These are phyloP conservation scores for Calycina marina DNA, from an alignment of 2,329 filamentous ascomycete genomes.

Conservation along the genomic window DNA sequence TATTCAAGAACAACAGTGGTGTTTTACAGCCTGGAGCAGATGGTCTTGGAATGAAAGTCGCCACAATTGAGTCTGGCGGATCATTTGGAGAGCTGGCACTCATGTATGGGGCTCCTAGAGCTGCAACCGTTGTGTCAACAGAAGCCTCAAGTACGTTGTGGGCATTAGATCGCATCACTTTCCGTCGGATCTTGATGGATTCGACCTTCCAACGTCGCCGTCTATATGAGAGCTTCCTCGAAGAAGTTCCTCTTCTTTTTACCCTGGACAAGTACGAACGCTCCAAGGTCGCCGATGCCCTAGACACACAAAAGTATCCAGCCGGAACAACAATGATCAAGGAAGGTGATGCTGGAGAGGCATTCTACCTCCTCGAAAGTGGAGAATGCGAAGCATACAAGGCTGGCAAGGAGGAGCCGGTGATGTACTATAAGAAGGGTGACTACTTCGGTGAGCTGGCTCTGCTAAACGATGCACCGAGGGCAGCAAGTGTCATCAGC, in stretches of 20 bases:
- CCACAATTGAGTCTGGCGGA: conserved; percentile 69
- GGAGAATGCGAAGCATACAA: conserved; percentile 83
- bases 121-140: conserved; percentile 79
- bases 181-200: conserved; percentile 96
- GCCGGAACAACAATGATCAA: conserved; percentile 71
- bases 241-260: conserved; percentile 77
- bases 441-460: conserved; percentile 97
- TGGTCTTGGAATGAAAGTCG: conserved; percentile 72
- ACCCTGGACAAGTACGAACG: conserved; percentile 83
- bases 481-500: conserved; percentile 77
- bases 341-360: conserved; percentile 81
- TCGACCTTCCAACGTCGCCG: conserved; percentile 89
- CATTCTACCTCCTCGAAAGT: conserved; percentile 80
- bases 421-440: conserved; percentile 76
- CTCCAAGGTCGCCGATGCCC: conserved; percentile 90
- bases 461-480: conserved; percentile 80
- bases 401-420: conserved; percentile 49
- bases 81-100: conserved; percentile 94
- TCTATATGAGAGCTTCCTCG: conserved; percentile 94
- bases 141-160: conserved; percentile 71
- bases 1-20: conserved; percentile 73
- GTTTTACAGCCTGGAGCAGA: conserved; percentile 64
- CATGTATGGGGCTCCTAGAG: conserved; percentile 97
- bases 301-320: conserved; percentile 80
- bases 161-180: conserved; percentile 90